These are phyloP conservation scores for Volvariella volvacea DNA, from an alignment of 1,284 basidiomycete genomes.

Conservation along the genomic window DNA sequence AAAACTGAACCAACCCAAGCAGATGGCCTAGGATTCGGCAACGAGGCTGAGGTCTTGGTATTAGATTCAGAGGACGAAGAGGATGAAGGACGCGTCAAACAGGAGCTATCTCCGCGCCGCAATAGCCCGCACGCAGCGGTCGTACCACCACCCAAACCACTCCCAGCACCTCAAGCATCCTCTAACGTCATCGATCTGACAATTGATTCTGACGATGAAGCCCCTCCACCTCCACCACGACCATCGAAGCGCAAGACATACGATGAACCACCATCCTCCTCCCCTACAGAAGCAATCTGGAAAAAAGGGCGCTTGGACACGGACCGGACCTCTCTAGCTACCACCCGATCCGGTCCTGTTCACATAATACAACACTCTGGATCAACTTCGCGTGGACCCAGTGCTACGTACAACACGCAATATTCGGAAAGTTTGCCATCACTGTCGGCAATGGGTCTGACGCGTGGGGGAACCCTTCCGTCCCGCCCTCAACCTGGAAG, in stretches of 20 bases:
- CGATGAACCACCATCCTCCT: slow-evolving; percentile 32
- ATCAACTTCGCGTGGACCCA: no score
- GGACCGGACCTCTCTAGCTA: slow-evolving; percentile 15
- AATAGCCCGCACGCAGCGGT: slow-evolving; percentile 29
- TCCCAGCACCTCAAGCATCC: slow-evolving; percentile 15
- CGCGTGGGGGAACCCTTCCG: no score
- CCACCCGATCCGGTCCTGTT: slow-evolving; percentile 1
- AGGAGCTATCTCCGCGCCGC: slow-evolving; percentile 60
- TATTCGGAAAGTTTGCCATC: no score
- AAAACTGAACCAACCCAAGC: slow-evolving; percentile 19
- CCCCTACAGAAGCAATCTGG: slow-evolving; percentile 62
- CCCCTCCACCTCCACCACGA: slow-evolving; percentile 21
- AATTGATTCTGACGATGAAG: slow-evolving; percentile 62
- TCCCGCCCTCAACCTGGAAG: no score
- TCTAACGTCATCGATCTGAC: slow-evolving; percentile 73
- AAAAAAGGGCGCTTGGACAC: slow-evolving; percentile 59
- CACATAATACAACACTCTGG: no score
- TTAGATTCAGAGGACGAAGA: slow-evolving; percentile 79
- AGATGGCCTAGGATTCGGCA: slow-evolving; percentile 33
- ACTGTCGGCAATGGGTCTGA: no score
- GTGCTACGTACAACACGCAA: no score
- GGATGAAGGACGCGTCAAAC: slow-evolving; percentile 66
- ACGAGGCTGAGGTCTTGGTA: slow-evolving; percentile 61
- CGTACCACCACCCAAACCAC: slow-evolving; percentile 16
- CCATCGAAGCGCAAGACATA: slow-evolving; percentile 53